These are phyloP conservation scores for Apiospora arundinis DNA, from an alignment of 2,329 filamentous ascomycete species.

Conservation along the genomic window DNA sequence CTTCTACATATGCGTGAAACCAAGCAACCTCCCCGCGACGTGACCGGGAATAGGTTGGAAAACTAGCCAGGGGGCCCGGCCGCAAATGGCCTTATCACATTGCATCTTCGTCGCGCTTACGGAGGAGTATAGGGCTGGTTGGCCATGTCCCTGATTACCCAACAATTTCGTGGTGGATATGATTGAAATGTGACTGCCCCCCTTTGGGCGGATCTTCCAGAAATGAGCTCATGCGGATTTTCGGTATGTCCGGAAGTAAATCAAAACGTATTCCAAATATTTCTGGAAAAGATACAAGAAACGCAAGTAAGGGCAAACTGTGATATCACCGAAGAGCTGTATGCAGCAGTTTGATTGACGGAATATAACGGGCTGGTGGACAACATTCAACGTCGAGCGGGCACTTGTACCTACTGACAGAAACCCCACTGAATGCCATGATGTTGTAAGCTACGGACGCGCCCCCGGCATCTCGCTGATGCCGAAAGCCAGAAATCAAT, in stretches of 20 bases:
- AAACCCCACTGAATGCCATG: neutral
- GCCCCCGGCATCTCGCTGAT: too few species aligned
- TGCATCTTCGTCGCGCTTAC: too few species aligned
- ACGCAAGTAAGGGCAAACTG: neutral
- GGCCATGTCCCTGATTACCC: neutral
- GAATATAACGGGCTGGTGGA: neutral
- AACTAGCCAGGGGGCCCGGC: too few species aligned
- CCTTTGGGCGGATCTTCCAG: neutral
- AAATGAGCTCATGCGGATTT: neutral
- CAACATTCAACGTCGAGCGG: neutral
- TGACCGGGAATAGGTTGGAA: too few species aligned
- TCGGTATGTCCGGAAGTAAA: neutral
- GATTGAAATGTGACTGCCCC: neutral
- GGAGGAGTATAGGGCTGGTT: neutral
- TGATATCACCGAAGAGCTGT: neutral
- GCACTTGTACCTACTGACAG: neutral
- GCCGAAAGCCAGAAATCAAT: too few species aligned
- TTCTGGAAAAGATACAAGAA: neutral
- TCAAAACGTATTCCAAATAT: neutral
- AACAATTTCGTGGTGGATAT: neutral
- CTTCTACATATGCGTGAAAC: too few species aligned
- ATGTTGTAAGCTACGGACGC: neutral
- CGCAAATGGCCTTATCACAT: too few species aligned
- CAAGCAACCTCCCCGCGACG: too few species aligned
- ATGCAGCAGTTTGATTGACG: neutral